Conservation (phyloP, 2,329 filamentous ascomycete genomes). For the Botrytis deweyae region DNA sequence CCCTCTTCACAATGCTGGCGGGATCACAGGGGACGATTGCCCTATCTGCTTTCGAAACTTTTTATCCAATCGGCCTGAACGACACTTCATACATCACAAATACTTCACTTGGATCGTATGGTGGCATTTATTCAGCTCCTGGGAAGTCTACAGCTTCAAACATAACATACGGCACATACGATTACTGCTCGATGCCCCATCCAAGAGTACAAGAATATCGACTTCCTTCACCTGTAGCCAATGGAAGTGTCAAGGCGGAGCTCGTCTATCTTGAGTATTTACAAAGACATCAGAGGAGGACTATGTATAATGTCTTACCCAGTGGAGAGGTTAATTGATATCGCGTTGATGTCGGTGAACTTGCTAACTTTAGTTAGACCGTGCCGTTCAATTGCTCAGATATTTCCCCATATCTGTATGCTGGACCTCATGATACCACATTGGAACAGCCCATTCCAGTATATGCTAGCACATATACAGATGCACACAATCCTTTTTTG, state of each 20-base stretch:
- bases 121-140: slow-evolving; percentile 41
- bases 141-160: slow-evolving; percentile 25
- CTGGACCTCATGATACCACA: slow-evolving; percentile 30
- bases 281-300: slow-evolving; percentile 43
- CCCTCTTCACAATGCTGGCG: background rate
- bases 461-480: slow-evolving; percentile 42
- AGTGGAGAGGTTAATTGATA: slow-evolving; percentile 40
- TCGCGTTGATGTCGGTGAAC: background rate
- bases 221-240: slow-evolving; percentile 36
- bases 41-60: slow-evolving; percentile 31
- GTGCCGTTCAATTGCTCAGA: slow-evolving; percentile 43
- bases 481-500: slow-evolving; percentile 41
- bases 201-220: slow-evolving; percentile 40
- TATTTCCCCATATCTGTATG: slow-evolving; percentile 42
- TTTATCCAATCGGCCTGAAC: slow-evolving; percentile 43
- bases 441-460: slow-evolving; percentile 35
- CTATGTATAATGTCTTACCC: slow-evolving; percentile 44
- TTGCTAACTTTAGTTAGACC: slow-evolving; percentile 32
- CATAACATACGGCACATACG: slow-evolving; percentile 39
- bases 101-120: slow-evolving; percentile 41
- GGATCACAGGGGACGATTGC: background rate
- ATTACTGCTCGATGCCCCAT: slow-evolving; percentile 45
- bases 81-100: slow-evolving; percentile 42
- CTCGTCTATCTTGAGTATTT: slow-evolving; percentile 44
- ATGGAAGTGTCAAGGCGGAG: slow-evolving; percentile 35